Percentiles rank a stretch among this genome's conserved stretches.
Conservation (phyloP, 192 early-diverging fungal genomes). For the Lobulomyces angularis region DNA sequence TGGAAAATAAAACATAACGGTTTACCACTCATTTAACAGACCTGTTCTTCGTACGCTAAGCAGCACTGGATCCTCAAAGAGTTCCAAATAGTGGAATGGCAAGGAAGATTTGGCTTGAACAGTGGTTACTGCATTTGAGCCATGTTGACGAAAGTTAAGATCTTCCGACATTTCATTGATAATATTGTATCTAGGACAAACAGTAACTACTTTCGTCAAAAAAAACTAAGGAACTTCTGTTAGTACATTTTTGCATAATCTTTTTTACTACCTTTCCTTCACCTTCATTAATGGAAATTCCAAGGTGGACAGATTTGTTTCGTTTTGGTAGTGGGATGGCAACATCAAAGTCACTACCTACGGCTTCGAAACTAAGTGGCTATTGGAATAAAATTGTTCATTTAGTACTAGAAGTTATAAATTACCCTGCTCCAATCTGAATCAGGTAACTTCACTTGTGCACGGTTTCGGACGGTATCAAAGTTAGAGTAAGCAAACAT, state of each 20-base stretch:
- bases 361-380: slow-evolving; percentile 89
- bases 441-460: slow-evolving; percentile 56
- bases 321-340: slow-evolving; percentile 41
- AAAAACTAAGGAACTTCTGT: slow-evolving; percentile 15
- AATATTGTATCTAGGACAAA: slow-evolving; percentile 80
- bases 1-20: neutral
- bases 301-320: slow-evolving; percentile 59
- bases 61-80: slow-evolving; percentile 32
- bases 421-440: slow-evolving; percentile 69
- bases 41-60: slow-evolving; percentile 56
- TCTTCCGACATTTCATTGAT: slow-evolving; percentile 66
- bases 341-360: slow-evolving; percentile 74
- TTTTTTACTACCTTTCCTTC: slow-evolving; percentile 54
- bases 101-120: slow-evolving; percentile 38
- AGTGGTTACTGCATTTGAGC: slow-evolving; percentile 31
- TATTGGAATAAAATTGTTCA: slow-evolving; percentile 12
- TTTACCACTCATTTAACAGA: slow-evolving; percentile 56
- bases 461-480: slow-evolving; percentile 67
- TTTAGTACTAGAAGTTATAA: slow-evolving; percentile 1
- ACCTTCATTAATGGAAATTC: slow-evolving; percentile 75
- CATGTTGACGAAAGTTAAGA: slow-evolving; percentile 60
- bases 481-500: slow-evolving; percentile 89
- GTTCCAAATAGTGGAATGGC: slow-evolving; percentile 56
- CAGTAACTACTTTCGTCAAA: slow-evolving; percentile 76
- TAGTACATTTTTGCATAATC: slow-evolving; percentile 22